Evolutionary conservation across 345 rosid genomes (phyloP), one percentile per base, ranked within the genome.

Genomic region (Acer saccharum): DNA sequence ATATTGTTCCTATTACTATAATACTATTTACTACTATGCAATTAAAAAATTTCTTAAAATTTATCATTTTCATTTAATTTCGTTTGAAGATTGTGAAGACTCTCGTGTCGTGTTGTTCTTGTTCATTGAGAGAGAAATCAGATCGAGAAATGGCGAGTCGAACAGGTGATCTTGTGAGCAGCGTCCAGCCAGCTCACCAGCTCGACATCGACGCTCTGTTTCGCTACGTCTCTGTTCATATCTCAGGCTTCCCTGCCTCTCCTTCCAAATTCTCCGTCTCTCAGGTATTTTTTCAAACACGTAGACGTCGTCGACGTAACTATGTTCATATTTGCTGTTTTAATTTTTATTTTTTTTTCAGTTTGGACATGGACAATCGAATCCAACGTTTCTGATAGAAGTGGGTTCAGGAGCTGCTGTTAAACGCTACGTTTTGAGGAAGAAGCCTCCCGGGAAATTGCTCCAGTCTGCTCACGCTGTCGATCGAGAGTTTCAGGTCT

Each of bases 331-430:
- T 55, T 65, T 10, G 7, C 41, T 74, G 20, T 10, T 2, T 52
- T 14, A 20, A 54, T 18, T 11, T 10, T 52, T 61, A 4, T 17
- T 13, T 25, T 32, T 25, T 8, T n/a, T 54, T 77, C 43, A 92
- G 98, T 96, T 94, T 76, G 97, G 95, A 54, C 95, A 96, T 80
- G 97, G 98, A 68, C 97, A 96, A 82, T 96, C 97, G 72, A 94
- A 96, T 75, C 97, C 97, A 10, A 96, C 98, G 67, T 96, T 83
- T 84, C 81, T 94, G 81, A 78, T 94, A 68, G 87, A 92, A 81
- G 93, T 79, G 4, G 89, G 88, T 11, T 82, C 77, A 3, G 97
- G 87, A 70, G 84, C 50, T 17, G 50, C 83, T 5, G 63, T 88
- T 72, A 91, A 87, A 86, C 90, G 94, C 8, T 94, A 94, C 78